Percentiles rank a stretch among this genome's conserved stretches.
Evolutionary conservation across 83 land plant species (phyloP).

Genomic region (Diphasiastrum complanatum): DNA sequence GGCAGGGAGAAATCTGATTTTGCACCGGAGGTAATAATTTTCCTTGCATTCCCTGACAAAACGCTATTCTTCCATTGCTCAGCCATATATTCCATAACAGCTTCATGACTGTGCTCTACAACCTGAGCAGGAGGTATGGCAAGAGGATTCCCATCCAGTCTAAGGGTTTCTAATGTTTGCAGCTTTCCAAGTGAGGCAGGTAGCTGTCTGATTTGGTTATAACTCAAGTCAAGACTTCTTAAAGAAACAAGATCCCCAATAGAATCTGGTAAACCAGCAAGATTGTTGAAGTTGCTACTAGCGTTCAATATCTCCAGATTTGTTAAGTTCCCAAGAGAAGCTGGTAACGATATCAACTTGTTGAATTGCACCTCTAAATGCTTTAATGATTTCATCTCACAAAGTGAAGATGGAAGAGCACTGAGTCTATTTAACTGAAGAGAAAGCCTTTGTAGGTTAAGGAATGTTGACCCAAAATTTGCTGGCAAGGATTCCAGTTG

Average conservation of each 20-base stretch:
- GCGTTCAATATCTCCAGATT: conserved; percentile 51
- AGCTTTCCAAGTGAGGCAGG: conserved; percentile 66
- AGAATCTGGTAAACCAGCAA: conserved; percentile 47
- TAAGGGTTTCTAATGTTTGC: conserved; percentile 43
- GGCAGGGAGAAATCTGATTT: too few relatives aligned
- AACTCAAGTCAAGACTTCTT: conserved; percentile 65
- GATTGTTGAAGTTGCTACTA: conserved; percentile 70
- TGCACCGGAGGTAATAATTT: too few relatives aligned
- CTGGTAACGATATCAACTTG: conserved; percentile 59
- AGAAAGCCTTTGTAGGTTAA: conserved; percentile 49
- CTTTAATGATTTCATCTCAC: conserved; percentile 53
- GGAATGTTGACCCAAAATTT: conserved; percentile 63
- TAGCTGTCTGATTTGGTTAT: conserved; percentile 52
- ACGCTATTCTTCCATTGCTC: conserved; percentile 32
- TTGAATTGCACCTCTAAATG: conserved; percentile 78
- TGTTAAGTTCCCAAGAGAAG: conserved; percentile 62
- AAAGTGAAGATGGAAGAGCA: conserved; percentile 55
- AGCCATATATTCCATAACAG: conserved; percentile 45
- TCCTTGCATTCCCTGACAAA: conserved; percentile 16
- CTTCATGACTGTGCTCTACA: conserved; percentile 51
- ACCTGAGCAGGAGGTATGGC: conserved; percentile 55
- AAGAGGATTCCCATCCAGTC: conserved; percentile 69
- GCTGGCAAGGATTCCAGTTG: conserved; percentile 55
- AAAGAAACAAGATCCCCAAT: conserved; percentile 58
- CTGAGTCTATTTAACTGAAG: conserved; percentile 68